Evolutionary conservation across 306 rosid species (phyloP).

Genomic region (Sicyos edulis): DNA sequence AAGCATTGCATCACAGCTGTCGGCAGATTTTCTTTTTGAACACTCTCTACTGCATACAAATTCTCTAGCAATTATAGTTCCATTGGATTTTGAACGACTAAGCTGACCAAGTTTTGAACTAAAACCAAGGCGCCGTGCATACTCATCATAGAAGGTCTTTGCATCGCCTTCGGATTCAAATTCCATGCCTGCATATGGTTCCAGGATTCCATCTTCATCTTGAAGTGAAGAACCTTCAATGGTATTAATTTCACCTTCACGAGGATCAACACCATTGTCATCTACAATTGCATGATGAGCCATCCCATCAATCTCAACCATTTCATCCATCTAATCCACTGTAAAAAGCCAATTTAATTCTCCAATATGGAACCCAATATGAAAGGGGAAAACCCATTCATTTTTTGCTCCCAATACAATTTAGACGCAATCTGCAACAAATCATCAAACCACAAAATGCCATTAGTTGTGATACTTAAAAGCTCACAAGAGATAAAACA

Average conservation of each 20-base stretch:
- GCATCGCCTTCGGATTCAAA: constrained; percentile 51
- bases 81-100: constrained; percentile 48
- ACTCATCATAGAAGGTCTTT: constrained; percentile 41
- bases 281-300: constrained; percentile 42
- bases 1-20: constrained; percentile 69
- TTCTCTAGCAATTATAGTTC: constrained; percentile 44
- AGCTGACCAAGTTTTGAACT: constrained; percentile 47
- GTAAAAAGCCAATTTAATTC: constrained; percentile 22
- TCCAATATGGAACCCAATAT: constrained; percentile 22
- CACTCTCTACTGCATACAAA: constrained; percentile 72
- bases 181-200: constrained; percentile 55
- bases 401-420: constrained; percentile 20
- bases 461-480: constrained; percentile 13
- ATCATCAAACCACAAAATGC: constrained; percentile 11
- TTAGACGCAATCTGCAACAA: constrained; percentile 20
- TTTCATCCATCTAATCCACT: constrained; percentile 60
- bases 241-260: constrained; percentile 42
- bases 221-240: constrained; percentile 34
- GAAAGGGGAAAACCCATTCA: constrained; percentile 22
- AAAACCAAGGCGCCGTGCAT: constrained; percentile 45
- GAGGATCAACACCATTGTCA: constrained; percentile 39
- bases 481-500: constrained; percentile 6
- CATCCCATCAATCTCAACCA: constrained; percentile 49
- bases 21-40: constrained; percentile 54
- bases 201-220: constrained; percentile 34